Conservation (phyloP, 495 filamentous ascomycete genomes). For the Pyrenopolyporus hunteri region DNA sequence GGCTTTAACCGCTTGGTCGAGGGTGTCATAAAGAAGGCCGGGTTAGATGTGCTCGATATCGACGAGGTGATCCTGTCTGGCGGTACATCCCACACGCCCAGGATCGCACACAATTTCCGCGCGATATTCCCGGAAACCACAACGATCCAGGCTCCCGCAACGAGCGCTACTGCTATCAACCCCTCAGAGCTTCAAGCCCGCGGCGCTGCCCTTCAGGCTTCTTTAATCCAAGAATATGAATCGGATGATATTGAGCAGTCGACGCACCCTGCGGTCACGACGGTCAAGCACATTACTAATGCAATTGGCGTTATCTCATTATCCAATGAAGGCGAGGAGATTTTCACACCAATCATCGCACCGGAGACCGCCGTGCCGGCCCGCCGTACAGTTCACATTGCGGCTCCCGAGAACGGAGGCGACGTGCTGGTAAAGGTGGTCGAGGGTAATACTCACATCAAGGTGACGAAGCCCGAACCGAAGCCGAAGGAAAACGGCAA, state of each 20-base stretch:
- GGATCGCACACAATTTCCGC: conserved; percentile 77
- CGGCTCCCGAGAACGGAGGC: conserved; percentile 75
- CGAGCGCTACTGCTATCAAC: conserved; percentile 79
- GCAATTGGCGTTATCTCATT: conserved; percentile 86
- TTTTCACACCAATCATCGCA: conserved; percentile 78
- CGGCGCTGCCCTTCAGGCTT: conserved; percentile 94
- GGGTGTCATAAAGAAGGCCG: conserved; percentile 87
- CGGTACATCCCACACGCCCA: conserved; percentile 90
- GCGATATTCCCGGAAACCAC: conserved; percentile 83
- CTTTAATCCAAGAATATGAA: conserved; percentile 89
- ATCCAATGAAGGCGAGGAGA: conserved; percentile 62
- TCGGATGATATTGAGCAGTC: conserved; percentile 92
- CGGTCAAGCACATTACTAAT: conserved; percentile 84
- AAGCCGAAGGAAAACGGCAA: conserved; percentile 72
- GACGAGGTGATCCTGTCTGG: conserved; percentile 95
- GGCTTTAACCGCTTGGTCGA: conserved; percentile 86
- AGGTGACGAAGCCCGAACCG: conserved; percentile 82
- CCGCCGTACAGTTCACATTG: conserved; percentile 77
- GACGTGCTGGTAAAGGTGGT: conserved; percentile 85
- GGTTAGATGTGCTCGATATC: conserved; percentile 88
- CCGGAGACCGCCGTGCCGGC: conserved; percentile 90
- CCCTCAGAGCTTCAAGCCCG: conserved; percentile 87
- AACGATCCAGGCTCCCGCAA: conserved; percentile 80
- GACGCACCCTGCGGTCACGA: conserved; percentile 93
- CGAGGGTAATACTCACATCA: conserved; percentile 87